Base-by-base conservation (phyloP, 2,329 filamentous ascomycete species). In the Diaporthe amygdali region DNA sequence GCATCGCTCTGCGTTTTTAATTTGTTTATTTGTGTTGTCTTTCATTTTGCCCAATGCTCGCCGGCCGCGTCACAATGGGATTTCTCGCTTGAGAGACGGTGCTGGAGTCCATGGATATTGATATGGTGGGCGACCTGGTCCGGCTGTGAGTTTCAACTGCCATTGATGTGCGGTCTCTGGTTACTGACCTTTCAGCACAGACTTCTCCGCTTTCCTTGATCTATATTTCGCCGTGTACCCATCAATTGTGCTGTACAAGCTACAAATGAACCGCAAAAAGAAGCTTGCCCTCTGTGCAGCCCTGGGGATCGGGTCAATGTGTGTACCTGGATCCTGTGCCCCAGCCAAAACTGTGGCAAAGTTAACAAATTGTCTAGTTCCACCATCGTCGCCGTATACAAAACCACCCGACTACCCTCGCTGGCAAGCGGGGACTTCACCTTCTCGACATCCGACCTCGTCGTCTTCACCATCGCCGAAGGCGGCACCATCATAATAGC, bases 381-480 rank as follows among this genome's bases (percentile, higher is more conserved):
- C 32, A 72, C 74, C 9, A 59, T 74, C 25, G 74, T 80, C 2
- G 77, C 79, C 54, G 77, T 79, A 56, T 80, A 79, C 75, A 81
- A 81, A 66, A 76, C 75, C 20, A 79, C 79, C 1, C 73, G 76
- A 4, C 68, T 80, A 5, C 75, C 76, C 1, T 64, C 68, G 3
- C 74, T 81, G 10, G 75, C 74, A 46, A 77, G 75, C 46, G 44
- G 71, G n/a, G 78, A 81, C 72, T 78, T 78, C 52, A 76, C 77
- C 6, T 80, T 41, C 46, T 4, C 79, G 80, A 0, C 82, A 84
- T n/a, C 76, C 85, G 5, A 64, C 59, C 59, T 64, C 14, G 78
- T 84, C 1, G 80, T 85, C 34, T 86, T 84, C 84, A 85, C 84
- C 7, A 81, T 79, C 7, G 75, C 81, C 71, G 80, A 82, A 71